Conservation (phyloP, 768 basidiomycete species). For the Stropharia rugosoannulata region DNA sequence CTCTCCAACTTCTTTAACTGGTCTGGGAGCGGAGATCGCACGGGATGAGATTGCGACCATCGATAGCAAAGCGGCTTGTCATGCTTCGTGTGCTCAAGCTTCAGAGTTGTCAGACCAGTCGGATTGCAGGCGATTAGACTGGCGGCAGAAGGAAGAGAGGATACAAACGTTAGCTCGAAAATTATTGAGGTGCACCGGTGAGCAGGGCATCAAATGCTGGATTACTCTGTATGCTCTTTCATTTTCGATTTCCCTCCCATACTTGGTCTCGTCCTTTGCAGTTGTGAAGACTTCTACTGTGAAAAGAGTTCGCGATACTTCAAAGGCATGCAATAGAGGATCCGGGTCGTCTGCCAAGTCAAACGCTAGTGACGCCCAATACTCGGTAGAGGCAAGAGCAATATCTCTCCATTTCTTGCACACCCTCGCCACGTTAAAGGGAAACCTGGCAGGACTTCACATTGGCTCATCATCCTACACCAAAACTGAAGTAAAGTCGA, state of each 20-base stretch:
- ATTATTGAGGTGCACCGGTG: background rate
- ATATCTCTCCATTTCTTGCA: background rate
- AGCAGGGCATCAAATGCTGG: background rate
- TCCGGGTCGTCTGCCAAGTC: background rate
- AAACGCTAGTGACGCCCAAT: background rate
- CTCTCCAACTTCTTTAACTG: background rate
- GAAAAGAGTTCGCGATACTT: background rate
- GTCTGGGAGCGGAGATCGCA: background rate
- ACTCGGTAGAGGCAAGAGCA: background rate
- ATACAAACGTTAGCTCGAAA: background rate
- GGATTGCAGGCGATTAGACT: background rate
- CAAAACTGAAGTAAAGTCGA: background rate
- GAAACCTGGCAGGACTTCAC: background rate
- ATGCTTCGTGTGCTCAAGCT: background rate
- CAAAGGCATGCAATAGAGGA: background rate
- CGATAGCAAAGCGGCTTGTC: background rate
- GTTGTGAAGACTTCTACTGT: background rate
- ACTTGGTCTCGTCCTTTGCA: background rate
- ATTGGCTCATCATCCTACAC: background rate
- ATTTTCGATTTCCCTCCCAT: background rate
- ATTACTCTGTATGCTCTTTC: background rate
- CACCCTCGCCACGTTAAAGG: background rate
- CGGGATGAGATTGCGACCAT: background rate
- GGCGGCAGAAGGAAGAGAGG: background rate
- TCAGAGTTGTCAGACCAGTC: background rate